phyloP scores from a whole-genome alignment of 2,329 filamentous ascomycete genomes.

The Paraphoma chrysanthemicola region DNA sequence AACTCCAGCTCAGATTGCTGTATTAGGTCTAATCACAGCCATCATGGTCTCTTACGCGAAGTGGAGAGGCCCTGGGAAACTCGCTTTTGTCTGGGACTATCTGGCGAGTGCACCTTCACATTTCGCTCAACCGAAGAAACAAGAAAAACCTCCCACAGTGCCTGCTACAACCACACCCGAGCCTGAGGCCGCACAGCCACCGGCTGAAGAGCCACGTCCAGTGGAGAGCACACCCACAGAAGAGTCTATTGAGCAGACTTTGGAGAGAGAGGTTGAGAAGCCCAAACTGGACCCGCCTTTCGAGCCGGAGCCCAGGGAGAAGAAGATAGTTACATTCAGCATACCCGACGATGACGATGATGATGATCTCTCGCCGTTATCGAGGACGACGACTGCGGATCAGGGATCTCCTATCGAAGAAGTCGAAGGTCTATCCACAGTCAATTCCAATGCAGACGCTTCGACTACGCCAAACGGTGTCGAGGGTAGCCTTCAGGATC shows the following conservation, averaged over 20 bases:
- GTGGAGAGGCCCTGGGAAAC: slow-evolving; percentile 12
- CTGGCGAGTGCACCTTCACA: slow-evolving; percentile 7
- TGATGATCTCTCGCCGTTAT: slow-evolving; percentile 42
- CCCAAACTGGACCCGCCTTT: slow-evolving; percentile 6
- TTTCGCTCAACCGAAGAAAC: slow-evolving; percentile 15
- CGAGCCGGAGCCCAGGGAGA: slow-evolving; percentile 34
- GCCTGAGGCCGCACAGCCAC: slow-evolving; percentile 5
- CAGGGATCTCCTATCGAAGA: slow-evolving; percentile 26
- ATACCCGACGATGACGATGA: slow-evolving; percentile 41
- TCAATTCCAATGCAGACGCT: slow-evolving; percentile 13
- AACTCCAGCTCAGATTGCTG: background rate
- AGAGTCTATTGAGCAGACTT: slow-evolving; percentile 4
- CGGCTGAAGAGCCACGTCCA: background rate
- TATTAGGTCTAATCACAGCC: slow-evolving; percentile 9
- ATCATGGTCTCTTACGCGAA: slow-evolving; percentile 10
- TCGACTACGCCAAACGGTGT: slow-evolving; percentile 11
- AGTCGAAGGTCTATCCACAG: slow-evolving; percentile 10
- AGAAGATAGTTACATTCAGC: slow-evolving; percentile 43
- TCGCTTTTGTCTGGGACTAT: slow-evolving; percentile 22
- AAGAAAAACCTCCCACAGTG: slow-evolving; percentile 12
- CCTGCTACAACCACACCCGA: slow-evolving; percentile 11
- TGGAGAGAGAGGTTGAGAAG: slow-evolving; percentile 5
- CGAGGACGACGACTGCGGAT: slow-evolving; percentile 42
- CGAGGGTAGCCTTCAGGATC: slow-evolving; percentile 30
- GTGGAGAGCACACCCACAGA: slow-evolving; percentile 7